Evolutionary conservation across 2,329 filamentous ascomycete species (phyloP).

Genomic region (Claviceps arundinis): DNA sequence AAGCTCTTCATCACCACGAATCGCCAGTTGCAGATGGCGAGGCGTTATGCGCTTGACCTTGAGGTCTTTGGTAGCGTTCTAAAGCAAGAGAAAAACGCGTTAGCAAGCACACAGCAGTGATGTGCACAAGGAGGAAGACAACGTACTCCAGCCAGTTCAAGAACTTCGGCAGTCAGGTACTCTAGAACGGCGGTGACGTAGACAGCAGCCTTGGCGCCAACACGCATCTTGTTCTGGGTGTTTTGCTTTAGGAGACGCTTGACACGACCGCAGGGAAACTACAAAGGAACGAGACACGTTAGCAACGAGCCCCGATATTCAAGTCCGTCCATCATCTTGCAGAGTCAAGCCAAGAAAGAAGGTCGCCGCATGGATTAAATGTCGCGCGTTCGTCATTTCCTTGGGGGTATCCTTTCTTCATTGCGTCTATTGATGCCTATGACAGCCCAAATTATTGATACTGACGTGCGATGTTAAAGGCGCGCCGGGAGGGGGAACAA

Average conservation of each 20-base stretch:
- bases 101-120: neutral
- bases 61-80: conserved; percentile 97
- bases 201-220: conserved; percentile 94
- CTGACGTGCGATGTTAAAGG: neutral
- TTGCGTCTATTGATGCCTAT: no score
- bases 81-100: neutral
- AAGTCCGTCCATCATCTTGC: neutral
- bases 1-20: conserved; percentile 95
- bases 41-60: conserved; percentile 99
- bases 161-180: conserved; percentile 94
- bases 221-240: conserved; percentile 99
- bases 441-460: neutral
- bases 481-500: neutral
- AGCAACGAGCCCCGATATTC: neutral
- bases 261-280: conserved; percentile 99
- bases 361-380: neutral
- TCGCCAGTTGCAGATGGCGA: conserved; percentile 92
- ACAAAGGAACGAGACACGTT: neutral
- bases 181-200: conserved; percentile 97
- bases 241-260: conserved; percentile 99
- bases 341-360: neutral
- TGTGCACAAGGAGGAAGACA: neutral
- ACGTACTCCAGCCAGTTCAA: conserved; percentile 81
- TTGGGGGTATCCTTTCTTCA: neutral
- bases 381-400: neutral